Conservation (phyloP, 306 rosid genomes). For the Trifolium pratense region DNA sequence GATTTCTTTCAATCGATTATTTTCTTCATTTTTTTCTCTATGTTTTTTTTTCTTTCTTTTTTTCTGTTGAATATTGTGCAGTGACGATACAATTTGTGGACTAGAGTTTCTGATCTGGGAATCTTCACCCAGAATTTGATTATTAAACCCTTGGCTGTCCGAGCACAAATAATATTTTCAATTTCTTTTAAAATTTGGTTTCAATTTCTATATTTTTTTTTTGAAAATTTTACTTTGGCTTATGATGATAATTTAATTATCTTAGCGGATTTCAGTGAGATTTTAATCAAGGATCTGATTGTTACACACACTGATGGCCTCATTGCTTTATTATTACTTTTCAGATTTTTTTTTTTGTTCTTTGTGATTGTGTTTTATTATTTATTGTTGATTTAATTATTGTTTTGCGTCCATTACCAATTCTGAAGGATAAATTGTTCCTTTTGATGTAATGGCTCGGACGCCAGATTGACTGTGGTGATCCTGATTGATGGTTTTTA, state of each 20-base stretch:
- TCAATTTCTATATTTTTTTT: too few species aligned
- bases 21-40: too few species aligned
- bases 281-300: neutral
- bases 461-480: slow-evolving; percentile 71
- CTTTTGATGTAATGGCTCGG: slow-evolving; percentile 72
- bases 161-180: slow-evolving; percentile 55
- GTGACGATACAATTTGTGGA: slow-evolving; percentile 77
- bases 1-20: too few species aligned
- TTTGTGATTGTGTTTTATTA: neutral
- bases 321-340: too few species aligned
- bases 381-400: too few species aligned
- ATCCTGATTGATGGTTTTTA: slow-evolving; percentile 72
- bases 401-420: slow-evolving; percentile 76
- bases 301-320: neutral
- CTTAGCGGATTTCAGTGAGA: slow-evolving; percentile 14
- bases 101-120: slow-evolving; percentile 96
- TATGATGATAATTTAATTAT: neutral
- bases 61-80: slow-evolving; percentile 29
- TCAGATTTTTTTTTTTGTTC: too few species aligned
- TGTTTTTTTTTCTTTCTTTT: neutral
- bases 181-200: too few species aligned
- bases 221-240: neutral
- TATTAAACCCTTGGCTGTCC: slow-evolving; percentile 95
- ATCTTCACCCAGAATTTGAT: slow-evolving; percentile 59
- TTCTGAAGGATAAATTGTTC: slow-evolving; percentile 53